These are phyloP conservation scores for Heimioporus sp. DNA, from an alignment of 768 basidiomycete genomes.

Conservation along the genomic window DNA sequence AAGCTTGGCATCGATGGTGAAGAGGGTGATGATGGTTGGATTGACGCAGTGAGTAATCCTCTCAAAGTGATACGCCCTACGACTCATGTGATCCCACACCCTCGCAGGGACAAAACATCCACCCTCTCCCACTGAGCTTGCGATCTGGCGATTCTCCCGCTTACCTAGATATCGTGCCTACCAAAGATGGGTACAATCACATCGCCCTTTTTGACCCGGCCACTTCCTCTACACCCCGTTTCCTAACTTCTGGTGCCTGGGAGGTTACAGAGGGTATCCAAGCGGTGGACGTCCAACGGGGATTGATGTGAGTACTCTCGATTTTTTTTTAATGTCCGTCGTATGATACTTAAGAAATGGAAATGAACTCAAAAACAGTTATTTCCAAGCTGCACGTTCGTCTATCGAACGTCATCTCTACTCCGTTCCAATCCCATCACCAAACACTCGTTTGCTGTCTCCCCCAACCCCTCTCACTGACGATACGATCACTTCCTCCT, in stretches of 20 bases:
- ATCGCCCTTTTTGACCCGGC: constrained; percentile 89
- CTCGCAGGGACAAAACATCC: constrained; percentile 59
- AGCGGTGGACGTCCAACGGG: constrained; percentile 65
- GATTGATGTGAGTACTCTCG: constrained; percentile 59
- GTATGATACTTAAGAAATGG: constrained; percentile 21
- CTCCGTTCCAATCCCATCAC: constrained; percentile 67
- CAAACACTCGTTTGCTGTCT: constrained; percentile 28
- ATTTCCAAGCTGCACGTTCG: constrained; percentile 85
- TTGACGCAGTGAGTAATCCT: constrained; percentile 64
- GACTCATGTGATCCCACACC: constrained; percentile 12
- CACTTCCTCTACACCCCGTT: constrained; percentile 63
- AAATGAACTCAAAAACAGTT: constrained; percentile 44
- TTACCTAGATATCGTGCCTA: constrained; percentile 91
- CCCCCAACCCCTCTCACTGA: constrained; percentile 55
- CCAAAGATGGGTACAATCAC: constrained; percentile 81
- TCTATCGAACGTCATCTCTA: constrained; percentile 85
- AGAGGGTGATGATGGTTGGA: constrained; percentile 92
- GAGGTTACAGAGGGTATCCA: constrained; percentile 79
- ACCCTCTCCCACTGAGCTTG: constrained; percentile 49
- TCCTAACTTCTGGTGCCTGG: constrained; percentile 87
- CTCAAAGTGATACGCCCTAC: constrained; percentile 3
- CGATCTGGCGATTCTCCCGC: constrained; percentile 48
- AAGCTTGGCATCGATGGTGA: constrained; percentile 81
- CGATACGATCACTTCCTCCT: constrained; percentile 49
- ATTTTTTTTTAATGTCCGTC: constrained; percentile 32